Base-by-base conservation (phyloP, 768 basidiomycete species). In the Phlebiopsis gigantea region DNA sequence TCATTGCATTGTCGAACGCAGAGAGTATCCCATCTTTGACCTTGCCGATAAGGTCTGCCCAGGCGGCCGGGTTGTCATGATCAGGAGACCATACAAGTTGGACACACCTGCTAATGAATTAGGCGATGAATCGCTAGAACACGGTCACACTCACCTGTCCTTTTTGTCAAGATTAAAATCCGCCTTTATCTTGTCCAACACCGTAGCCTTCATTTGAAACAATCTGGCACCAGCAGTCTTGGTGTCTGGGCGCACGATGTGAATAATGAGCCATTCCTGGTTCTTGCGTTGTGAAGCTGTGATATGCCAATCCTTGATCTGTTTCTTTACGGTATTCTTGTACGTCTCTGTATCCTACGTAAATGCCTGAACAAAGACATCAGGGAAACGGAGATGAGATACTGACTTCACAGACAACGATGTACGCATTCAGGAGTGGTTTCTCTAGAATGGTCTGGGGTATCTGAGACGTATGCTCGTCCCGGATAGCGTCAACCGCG, bases 191-290 rank as follows among this genome's bases (percentile, higher is more conserved):
- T 93, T 95, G 69, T 96, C 95, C 53, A 96, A 69, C 9, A 98
- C 86, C 19, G 83, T 87, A 53, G 86, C 82, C 71, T 87, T 94
- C 67, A 90, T 81, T 71, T 88, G 89, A 72, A 90, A 97, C 70
- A 90, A 81, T 63, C 83, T 85, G 14, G 81, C 82, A 42, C 80
- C 74, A 14, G 75, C 73, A 10, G 77, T 72, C 63, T 82, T 81
- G 17, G 78, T 71, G 66, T 92, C 88, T 14, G 88, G 84, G 43
- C 84, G 80, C 46, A 92, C 82, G 47, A 98, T 81, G 62, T 97
- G 88, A 6, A 96, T 76, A 58, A 98, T 88, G 54, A 98, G 74
- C 90, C 95, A 97, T 72, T 97, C 96, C 68, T 94, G 92, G 64
- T 90, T 85, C 72, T 85, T 93, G 61, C 85, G 78, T 45, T 82